Conservation (phyloP, 805 yeast species). For the Ogataea henricii region DNA sequence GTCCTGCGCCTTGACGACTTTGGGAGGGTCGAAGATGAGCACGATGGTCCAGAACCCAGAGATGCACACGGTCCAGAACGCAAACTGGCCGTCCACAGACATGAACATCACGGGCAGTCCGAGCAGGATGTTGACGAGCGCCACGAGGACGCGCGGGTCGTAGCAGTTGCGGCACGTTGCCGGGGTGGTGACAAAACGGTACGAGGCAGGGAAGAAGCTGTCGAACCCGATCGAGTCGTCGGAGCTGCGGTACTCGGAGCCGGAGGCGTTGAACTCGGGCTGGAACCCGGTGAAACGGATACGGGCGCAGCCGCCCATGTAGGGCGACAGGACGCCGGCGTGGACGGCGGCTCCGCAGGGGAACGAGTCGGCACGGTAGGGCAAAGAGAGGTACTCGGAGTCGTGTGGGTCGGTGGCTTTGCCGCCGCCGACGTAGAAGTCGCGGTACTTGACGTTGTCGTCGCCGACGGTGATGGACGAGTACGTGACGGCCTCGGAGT, state of each 20-base stretch:
- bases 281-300: slow-evolving; percentile 58
- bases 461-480: slow-evolving; percentile 75
- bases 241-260: slow-evolving; percentile 51
- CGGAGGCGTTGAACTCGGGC: slow-evolving; percentile 45
- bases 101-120: slow-evolving; percentile 65
- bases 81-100: slow-evolving; percentile 41
- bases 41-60: slow-evolving; percentile 85
- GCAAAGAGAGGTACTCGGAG: slow-evolving; percentile 45
- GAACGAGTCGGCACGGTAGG: slow-evolving; percentile 86
- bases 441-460: slow-evolving; percentile 64
- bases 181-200: slow-evolving; percentile 50
- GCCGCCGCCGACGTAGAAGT: slow-evolving; percentile 81
- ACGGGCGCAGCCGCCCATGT: slow-evolving; percentile 77
- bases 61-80: slow-evolving; percentile 61
- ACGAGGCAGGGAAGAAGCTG: slow-evolving; percentile 77
- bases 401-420: slow-evolving; percentile 15
- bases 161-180: slow-evolving; percentile 64
- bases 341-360: slow-evolving; percentile 91
- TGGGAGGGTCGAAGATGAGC: slow-evolving; percentile 79
- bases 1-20: slow-evolving; percentile 52
- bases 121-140: slow-evolving; percentile 57
- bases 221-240: slow-evolving; percentile 59
- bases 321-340: slow-evolving; percentile 74
- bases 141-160: slow-evolving; percentile 66
- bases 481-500: slow-evolving; percentile 73